Evolutionary conservation across 768 basidiomycete genomes (phyloP).

Genomic region (Termitomyces sp.): DNA sequence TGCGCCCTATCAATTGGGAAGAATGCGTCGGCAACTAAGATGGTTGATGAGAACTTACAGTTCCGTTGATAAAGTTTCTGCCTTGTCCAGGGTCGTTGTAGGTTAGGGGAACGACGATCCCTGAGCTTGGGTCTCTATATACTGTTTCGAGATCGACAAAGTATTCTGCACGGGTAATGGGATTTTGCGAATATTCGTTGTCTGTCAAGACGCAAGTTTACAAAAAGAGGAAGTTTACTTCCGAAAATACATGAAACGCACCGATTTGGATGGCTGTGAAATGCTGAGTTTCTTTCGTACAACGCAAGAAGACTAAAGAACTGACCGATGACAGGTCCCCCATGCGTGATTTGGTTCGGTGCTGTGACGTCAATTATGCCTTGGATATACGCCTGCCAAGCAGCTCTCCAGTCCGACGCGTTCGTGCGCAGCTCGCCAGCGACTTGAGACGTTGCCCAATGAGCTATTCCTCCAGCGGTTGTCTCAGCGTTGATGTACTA

Average conservation of each 20-base stretch:
- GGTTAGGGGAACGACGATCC: constrained; percentile 65
- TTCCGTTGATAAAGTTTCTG: constrained; percentile 64
- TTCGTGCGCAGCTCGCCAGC: constrained; percentile 68
- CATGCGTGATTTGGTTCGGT: constrained; percentile 62
- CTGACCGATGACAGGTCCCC: constrained; percentile 72
- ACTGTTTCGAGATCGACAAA: constrained; percentile 55
- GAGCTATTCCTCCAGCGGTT: constrained; percentile 65
- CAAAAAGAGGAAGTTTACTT: background rate
- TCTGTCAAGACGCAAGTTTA: constrained; percentile 33
- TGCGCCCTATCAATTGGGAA: constrained; percentile 39
- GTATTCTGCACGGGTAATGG: constrained; percentile 42
- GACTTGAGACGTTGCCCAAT: constrained; percentile 67
- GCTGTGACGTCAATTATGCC: constrained; percentile 55
- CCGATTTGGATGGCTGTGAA: constrained; percentile 49
- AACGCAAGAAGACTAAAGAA: background rate
- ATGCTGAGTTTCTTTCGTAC: background rate
- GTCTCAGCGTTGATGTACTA: constrained; percentile 79
- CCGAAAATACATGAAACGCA: constrained; percentile 13
- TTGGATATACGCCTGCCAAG: constrained; percentile 71
- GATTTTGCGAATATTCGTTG: constrained; percentile 65
- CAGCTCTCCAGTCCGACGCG: constrained; percentile 58
- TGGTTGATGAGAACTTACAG: constrained; percentile 30
- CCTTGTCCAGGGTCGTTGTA: constrained; percentile 64
- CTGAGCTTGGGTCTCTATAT: constrained; percentile 37
- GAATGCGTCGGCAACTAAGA: background rate